Base-by-base conservation (phyloP, 768 basidiomycete genomes). In the Russula griseocarnosa region DNA sequence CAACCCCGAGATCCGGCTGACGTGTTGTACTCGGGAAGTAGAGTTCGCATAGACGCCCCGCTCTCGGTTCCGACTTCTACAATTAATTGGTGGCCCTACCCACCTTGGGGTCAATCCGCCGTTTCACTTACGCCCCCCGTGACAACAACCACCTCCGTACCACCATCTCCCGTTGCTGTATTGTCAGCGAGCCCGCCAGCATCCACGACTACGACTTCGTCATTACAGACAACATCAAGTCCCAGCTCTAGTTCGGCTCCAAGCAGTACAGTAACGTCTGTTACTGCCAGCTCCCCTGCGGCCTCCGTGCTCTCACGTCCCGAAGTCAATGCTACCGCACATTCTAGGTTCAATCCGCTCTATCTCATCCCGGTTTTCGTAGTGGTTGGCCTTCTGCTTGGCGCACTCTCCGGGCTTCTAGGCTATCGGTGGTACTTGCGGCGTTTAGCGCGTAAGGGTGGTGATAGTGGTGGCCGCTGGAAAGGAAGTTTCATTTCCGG, bases 71-170 rank as follows among this genome's bases (percentile, higher is more conserved):
- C 54, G 16, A 55, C 63, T 6, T 11, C 66, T 13, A 62, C 73
- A 16, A 66, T 73, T 54, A 66, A 73, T 58, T 75, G 74, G 74
- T 75, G 74, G 74, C 74, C 74, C 0, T 76, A 74, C 56, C 73
- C 74, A 0, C 55, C 74, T 1, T 73, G 71, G 70, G 66, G 70
- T 5, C 64, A 69, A 47, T 65, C 64, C 8, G 62, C 58, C n/a
- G 38, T 38, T 16, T 47, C 59, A 7, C 36, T 44, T 8, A 47
- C 63, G 5, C 58, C 51, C 24, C 46, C 62, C 13, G 34, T 28
- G 24, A 50, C 52, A 11, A 30, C 51, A 8, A 56, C 26, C 42
- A 30, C 42, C 14, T 44, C 47, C 32, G n/a, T 28, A 36, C 51
- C 55, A 11, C n/a, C 61, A 20, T 16, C 58, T 22, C 26, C 58